These are phyloP conservation scores for Hypseocharis bilobata DNA, from an alignment of 441 rosid species.

Conservation along the genomic window DNA sequence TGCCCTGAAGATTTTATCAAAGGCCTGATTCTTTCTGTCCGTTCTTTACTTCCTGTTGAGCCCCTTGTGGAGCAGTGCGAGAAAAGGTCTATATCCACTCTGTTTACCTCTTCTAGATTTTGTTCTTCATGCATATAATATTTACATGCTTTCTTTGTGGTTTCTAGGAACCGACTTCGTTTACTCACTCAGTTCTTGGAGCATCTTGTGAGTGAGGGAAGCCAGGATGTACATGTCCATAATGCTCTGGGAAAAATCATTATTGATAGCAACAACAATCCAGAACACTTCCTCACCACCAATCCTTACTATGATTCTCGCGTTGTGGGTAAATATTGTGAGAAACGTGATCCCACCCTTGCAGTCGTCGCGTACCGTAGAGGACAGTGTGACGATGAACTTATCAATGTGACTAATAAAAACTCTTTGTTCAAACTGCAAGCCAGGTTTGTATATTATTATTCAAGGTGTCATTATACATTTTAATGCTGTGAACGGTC, in stretches of 20 bases:
- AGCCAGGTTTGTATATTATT: slow-evolving; percentile 61
- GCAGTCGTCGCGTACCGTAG: slow-evolving; percentile 98
- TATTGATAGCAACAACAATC: slow-evolving; percentile 96
- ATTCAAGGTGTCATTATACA: slow-evolving; percentile 13
- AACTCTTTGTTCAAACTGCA: slow-evolving; percentile 94
- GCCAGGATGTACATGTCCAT: slow-evolving; percentile 98
- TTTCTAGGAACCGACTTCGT: slow-evolving; percentile 88
- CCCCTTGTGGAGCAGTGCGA: slow-evolving; percentile 97
- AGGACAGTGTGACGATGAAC: slow-evolving; percentile 97
- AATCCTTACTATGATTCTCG: slow-evolving; percentile 96
- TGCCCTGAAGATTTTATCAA: slow-evolving; percentile 90
- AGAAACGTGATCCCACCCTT: slow-evolving; percentile 97
- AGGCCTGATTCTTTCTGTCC: slow-evolving; percentile 89
- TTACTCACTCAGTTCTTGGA: slow-evolving; percentile 98
- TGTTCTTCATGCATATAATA: slow-evolving; percentile 5
- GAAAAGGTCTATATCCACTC: slow-evolving; percentile 50
- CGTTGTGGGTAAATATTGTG: slow-evolving; percentile 97
- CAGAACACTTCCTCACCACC: slow-evolving; percentile 97
- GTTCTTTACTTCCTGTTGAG: slow-evolving; percentile 96
- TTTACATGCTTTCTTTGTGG: slow-evolving; percentile 12
- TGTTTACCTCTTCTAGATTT: slow-evolving; percentile 7
- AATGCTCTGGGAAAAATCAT: slow-evolving; percentile 99
- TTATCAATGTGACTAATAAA: slow-evolving; percentile 88
- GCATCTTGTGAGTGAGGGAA: slow-evolving; percentile 99
- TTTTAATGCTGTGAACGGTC: slow-evolving; percentile 3